phyloP scores from a whole-genome alignment of 2,329 filamentous ascomycete genomes.

The Exophiala lecanii-corni region DNA sequence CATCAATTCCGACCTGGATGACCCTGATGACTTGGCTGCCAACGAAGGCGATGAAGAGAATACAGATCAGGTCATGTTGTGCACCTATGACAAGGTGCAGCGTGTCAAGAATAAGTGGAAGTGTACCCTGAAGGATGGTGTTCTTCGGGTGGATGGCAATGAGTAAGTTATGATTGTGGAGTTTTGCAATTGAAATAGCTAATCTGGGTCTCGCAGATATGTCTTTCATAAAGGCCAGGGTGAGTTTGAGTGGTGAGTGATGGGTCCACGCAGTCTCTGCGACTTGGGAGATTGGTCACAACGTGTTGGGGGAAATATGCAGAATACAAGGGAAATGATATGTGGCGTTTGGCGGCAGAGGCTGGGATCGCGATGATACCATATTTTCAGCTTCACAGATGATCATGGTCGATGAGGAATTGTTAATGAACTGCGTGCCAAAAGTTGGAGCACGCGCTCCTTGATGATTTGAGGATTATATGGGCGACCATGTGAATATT shows the following conservation, averaged over 20 bases:
- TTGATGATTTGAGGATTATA: too few relatives aligned
- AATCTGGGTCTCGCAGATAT: conserved; percentile 64
- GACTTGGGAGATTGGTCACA: too few relatives aligned
- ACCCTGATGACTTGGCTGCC: conserved; percentile 83
- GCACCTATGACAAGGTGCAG: conserved; percentile 99
- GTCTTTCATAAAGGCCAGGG: conserved; percentile 97
- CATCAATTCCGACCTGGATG: conserved; percentile 97
- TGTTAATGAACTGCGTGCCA: too few relatives aligned
- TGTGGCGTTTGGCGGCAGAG: too few relatives aligned
- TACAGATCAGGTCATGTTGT: conserved; percentile 88
- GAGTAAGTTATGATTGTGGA: conserved; percentile 54
- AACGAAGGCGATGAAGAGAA: conserved; percentile 84
- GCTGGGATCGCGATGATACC: too few relatives aligned
- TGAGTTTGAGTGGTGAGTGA: conserved; percentile 87
- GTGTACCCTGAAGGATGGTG: conserved; percentile 95
- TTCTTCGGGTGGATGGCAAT: conserved; percentile 86
- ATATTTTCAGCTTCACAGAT: too few relatives aligned
- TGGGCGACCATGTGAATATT: too few relatives aligned
- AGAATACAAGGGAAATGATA: too few relatives aligned
- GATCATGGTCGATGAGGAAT: too few relatives aligned
- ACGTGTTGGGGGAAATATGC: too few relatives aligned
- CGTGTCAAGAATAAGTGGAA: conserved; percentile 99
- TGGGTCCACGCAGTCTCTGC: too few relatives aligned
- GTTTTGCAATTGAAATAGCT: conserved; percentile 25
- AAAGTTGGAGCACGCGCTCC: too few relatives aligned